A percentile compares a stretch with the other conserved stretches of the same genome.
Conservation (phyloP, 179 eudicot genomes). For the Silene coronaria region DNA sequence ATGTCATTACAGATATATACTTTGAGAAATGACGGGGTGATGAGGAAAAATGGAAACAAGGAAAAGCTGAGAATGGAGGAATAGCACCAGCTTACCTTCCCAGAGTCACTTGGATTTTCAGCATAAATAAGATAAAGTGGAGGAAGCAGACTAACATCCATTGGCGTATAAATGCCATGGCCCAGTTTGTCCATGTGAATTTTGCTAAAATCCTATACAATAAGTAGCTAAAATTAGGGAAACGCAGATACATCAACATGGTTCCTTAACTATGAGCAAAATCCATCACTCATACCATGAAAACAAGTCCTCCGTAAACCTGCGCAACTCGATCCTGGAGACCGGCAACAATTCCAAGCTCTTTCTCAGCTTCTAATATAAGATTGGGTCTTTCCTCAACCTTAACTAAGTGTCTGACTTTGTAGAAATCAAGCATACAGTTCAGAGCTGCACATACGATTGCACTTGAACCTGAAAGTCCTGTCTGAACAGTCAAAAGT, state of each 20-base stretch:
- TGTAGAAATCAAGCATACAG: slow-evolving; percentile 85
- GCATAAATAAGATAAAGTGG: slow-evolving; percentile 88
- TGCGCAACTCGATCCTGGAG: slow-evolving; percentile 93
- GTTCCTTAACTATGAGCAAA: no score
- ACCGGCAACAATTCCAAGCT: slow-evolving; percentile 96
- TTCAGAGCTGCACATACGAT: slow-evolving; percentile 92
- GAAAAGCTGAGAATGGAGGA: not conserved
- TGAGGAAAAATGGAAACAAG: not conserved
- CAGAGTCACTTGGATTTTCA: slow-evolving; percentile 97
- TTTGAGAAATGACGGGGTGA: not conserved
- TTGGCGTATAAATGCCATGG: slow-evolving; percentile 63
- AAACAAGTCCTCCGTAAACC: slow-evolving; percentile 89
- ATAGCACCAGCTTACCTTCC: slow-evolving; percentile 53
- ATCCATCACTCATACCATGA: slow-evolving; percentile 50
- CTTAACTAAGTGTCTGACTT: slow-evolving; percentile 64
- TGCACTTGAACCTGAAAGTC: slow-evolving; percentile 97
- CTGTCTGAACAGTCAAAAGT: slow-evolving; percentile 52
- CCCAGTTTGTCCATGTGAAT: slow-evolving; percentile 64
- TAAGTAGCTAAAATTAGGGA: slow-evolving; percentile 13
- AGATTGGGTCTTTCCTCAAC: slow-evolving; percentile 80
- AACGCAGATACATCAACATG: not conserved
- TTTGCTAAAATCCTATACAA: slow-evolving; percentile 65
- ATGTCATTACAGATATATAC: not conserved
- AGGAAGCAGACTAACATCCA: slow-evolving; percentile 72
- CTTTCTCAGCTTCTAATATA: slow-evolving; percentile 80